phyloP scores from a whole-genome alignment of 2,329 filamentous ascomycete species.

The Venturia aucupariae region DNA sequence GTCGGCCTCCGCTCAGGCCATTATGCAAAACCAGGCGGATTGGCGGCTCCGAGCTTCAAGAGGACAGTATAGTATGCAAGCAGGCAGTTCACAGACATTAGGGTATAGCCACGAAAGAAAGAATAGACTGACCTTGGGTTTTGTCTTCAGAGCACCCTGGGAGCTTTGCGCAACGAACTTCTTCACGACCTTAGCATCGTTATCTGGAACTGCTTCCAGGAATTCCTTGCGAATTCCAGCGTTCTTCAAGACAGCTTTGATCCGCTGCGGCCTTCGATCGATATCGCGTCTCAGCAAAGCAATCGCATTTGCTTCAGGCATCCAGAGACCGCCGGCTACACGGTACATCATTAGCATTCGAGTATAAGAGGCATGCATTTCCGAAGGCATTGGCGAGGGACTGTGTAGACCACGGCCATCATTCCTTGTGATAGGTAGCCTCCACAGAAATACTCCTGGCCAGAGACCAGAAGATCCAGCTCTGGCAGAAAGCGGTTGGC shows the following conservation, averaged over 20 bases:
- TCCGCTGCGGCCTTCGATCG: constrained; percentile 59
- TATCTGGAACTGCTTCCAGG: constrained; percentile 46
- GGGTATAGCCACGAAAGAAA: constrained; percentile 2
- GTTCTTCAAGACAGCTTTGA: constrained; percentile 59
- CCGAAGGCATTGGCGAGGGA: not conserved
- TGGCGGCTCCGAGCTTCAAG: not conserved
- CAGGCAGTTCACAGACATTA: not conserved
- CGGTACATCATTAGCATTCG: constrained; percentile 14
- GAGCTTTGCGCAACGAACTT: constrained; percentile 62
- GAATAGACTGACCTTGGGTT: constrained; percentile 60
- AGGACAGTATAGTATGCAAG: not conserved
- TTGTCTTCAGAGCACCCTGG: constrained; percentile 70
- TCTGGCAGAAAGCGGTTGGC: not conserved
- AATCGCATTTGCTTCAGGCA: constrained; percentile 59
- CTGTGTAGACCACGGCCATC: not conserved
- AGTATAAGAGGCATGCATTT: not conserved
- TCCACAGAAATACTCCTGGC: not conserved
- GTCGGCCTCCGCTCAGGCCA: not conserved
- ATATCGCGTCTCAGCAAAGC: constrained; percentile 62
- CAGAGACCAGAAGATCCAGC: not conserved
- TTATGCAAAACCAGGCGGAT: not conserved
- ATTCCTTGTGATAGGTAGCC: not conserved
- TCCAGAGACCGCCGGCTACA: constrained; percentile 70
- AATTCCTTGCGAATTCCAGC: constrained; percentile 55
- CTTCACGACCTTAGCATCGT: constrained; percentile 52